Conservation (phyloP, 2,329 filamentous ascomycete genomes). For the Scedosporium boydii region DNA sequence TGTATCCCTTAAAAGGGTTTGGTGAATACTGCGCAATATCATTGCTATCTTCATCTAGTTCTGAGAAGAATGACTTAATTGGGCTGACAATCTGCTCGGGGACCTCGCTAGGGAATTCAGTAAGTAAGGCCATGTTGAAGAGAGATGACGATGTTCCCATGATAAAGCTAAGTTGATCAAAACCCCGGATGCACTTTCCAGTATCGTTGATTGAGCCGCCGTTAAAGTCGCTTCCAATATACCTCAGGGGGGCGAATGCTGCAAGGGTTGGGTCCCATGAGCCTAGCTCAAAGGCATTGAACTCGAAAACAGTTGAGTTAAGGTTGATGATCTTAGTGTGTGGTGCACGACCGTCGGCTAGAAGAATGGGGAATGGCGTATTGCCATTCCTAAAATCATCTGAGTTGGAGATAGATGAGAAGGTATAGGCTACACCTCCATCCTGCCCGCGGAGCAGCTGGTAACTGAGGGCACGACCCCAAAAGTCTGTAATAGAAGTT, state of each 20-base stretch:
- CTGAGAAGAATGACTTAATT: conserved; percentile 38
- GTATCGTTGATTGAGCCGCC: conserved; percentile 36
- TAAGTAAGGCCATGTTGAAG: conserved; percentile 74
- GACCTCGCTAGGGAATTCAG: conserved; percentile 25
- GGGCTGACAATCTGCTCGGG: conserved; percentile 31
- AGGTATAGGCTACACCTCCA: conserved; percentile 71
- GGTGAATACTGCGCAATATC: conserved; percentile 66
- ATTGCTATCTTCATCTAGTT: conserved; percentile 50
- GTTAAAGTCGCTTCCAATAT: conserved; percentile 49
- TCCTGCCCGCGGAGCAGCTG: conserved; percentile 70
- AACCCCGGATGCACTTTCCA: conserved; percentile 46
- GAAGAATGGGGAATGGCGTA: conserved; percentile 38
- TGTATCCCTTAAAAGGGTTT: conserved; percentile 50
- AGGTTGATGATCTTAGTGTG: conserved; percentile 31
- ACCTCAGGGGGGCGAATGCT: conserved; percentile 51
- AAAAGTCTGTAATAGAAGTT: conserved; percentile 76
- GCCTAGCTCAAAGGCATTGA: conserved; percentile 58
- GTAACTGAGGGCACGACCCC: conserved; percentile 74
- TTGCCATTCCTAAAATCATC: conserved; percentile 30
- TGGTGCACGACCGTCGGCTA: conserved; percentile 37
- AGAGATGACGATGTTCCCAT: conserved; percentile 76
- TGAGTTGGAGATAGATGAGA: conserved; percentile 54
- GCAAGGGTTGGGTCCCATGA: conserved; percentile 49
- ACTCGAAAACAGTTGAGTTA: conserved; percentile 56
- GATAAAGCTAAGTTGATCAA: conserved; percentile 70